A percentile compares a stretch with the other conserved stretches of the same genome.
Conservation (phyloP, 176 grass and related monocot genomes). For the Tillandsia fasciculata region DNA sequence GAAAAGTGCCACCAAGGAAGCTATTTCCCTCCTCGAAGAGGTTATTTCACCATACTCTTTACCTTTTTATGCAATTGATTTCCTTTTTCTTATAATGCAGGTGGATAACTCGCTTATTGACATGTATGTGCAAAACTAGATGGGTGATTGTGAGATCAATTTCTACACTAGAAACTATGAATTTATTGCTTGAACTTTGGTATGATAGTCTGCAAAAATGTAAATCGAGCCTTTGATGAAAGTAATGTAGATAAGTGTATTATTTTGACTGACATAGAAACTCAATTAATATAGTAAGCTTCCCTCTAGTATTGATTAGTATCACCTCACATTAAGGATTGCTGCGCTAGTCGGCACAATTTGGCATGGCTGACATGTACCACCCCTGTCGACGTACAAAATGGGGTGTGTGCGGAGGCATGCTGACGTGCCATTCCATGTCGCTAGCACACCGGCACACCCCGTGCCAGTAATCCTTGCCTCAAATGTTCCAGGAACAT, state of each 20-base stretch:
- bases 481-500: not conserved
- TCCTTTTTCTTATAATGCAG: not conserved
- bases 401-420: no score
- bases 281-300: no score
- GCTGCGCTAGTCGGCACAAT: no score
- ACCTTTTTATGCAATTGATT: not conserved
- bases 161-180: not conserved
- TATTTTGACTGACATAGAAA: no score
- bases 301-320: no score
- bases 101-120: conserved; percentile 8
- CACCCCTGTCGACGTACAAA: no score
- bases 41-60: conserved; percentile 23
- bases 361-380: no score
- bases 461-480: not conserved
- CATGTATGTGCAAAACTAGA: not conserved
- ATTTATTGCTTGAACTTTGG: no score
- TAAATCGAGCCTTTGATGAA: no score
- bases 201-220: no score
- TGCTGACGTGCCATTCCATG: not conserved
- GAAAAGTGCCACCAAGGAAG: conserved; percentile 98
- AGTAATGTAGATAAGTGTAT: no score
- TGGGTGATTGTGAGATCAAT: not conserved
- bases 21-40: conserved; percentile 69
- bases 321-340: no score
- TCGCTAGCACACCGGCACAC: not conserved